Evolutionary conservation across 2,329 filamentous ascomycete genomes (phyloP), one percentile per base, ranked within the genome.

Genomic region (Aspergillus sclerotialis): DNA sequence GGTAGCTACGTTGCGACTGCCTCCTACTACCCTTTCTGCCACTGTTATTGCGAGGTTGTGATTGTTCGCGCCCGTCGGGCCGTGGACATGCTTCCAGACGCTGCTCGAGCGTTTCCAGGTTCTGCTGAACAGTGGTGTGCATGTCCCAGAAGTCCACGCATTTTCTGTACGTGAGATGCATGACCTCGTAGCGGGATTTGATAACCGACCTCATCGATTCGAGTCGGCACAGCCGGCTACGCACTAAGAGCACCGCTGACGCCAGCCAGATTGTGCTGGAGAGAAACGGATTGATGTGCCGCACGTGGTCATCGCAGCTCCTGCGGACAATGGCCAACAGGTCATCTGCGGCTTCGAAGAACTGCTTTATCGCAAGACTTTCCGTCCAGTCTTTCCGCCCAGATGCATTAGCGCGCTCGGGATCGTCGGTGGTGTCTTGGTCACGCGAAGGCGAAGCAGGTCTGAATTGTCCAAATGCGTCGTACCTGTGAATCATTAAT

Each of bases 181-280:
- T 29, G n/a, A 51, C 37, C 9, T 51, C 43, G 28, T 41, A 45
- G 9, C 47, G 41, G 5, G 48, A 51, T 14, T 36, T 37, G 9
- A 46, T 38, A 9, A 45, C 19, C 13, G 18, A 29, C 12, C 35
- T 38, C 9, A 13, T 30, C 8, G 38, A 28, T 9, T 35, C 38
- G 12, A 37, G 29, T 5, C 24, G 28, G 11, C 30, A 25, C 13
- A 48, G 38, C 18, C 50, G 31, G 18, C 46, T 48, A 9, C 40
- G 42, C 12, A 51, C 37, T 5, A 56, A 36, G 32, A 59, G 55
- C 2, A 52, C 49, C 0, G 55, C 55, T 1, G 52, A 47, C 0
- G 52, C 53, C 6, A 61, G 48, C 57, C 57, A 61, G 4, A 57
- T 46, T 2, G 55, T 58, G 42, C 47, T 60, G 10, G 43, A 39